phyloP scores from a whole-genome alignment of 1,139 yeast species.

The Kurtzmaniella quercitrusa region DNA sequence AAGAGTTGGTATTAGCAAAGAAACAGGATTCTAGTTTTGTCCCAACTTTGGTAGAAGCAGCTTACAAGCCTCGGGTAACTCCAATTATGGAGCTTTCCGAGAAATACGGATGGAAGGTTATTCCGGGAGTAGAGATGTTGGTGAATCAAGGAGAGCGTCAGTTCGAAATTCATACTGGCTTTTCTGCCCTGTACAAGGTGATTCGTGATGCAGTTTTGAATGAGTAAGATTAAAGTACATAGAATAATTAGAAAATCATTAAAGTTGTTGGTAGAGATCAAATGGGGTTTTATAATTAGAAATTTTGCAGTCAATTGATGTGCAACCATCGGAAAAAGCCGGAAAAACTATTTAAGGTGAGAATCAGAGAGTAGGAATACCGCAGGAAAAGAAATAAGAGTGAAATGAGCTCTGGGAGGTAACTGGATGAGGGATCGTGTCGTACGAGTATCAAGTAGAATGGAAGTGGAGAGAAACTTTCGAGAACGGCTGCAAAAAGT shows the following conservation, averaged over 20 bases:
- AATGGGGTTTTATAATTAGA: too few relatives aligned
- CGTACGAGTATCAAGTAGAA: background rate
- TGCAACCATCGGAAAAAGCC: background rate
- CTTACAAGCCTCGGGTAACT: constrained; percentile 84
- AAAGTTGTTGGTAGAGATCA: background rate
- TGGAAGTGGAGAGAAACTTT: too few relatives aligned
- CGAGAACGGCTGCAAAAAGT: too few relatives aligned
- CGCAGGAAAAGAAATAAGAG: background rate
- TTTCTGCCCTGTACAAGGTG: constrained; percentile 55
- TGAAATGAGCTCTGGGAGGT: background rate
- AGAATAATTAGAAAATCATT: background rate
- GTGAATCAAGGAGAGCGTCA: constrained; percentile 91
- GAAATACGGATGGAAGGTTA: constrained; percentile 59
- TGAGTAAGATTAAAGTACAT: constrained; percentile 10
- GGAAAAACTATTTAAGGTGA: background rate
- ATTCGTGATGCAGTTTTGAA: constrained; percentile 55
- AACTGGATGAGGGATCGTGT: background rate
- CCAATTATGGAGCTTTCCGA: constrained; percentile 80
- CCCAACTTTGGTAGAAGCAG: constrained; percentile 78
- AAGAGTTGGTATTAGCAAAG: constrained; percentile 40
- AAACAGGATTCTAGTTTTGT: constrained; percentile 27
- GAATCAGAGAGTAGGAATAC: background rate
- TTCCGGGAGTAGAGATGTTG: constrained; percentile 89
- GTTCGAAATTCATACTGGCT: constrained; percentile 74
- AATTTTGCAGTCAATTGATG: background rate